phyloP scores from a whole-genome alignment of 139 green algal genomes.

The Pseudopediastrum boryanum region DNA sequence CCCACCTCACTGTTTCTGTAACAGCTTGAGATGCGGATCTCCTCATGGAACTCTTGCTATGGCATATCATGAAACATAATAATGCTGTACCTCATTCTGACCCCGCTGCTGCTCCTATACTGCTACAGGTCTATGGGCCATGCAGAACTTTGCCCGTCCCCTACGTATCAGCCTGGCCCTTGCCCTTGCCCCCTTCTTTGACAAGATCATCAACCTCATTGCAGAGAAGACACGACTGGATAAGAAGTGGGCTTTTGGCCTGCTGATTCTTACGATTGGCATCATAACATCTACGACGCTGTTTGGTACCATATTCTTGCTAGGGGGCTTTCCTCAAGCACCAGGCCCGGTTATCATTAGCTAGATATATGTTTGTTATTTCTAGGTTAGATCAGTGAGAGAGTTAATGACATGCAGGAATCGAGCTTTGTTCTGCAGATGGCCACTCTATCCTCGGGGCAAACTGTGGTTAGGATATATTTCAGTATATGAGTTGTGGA shows the following conservation, averaged over 20 bases:
- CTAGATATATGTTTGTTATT: no score
- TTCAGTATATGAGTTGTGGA: no score
- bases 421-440: no score
- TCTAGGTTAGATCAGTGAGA: no score
- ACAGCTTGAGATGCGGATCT: no score
- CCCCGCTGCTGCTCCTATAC: background rate
- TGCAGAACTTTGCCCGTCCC: constrained; percentile 37
- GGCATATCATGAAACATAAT: background rate
- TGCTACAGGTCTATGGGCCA: constrained; percentile 25
- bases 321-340: constrained; percentile 36
- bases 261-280: constrained; percentile 20
- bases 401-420: no score
- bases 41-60: no score
- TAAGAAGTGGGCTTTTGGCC: constrained; percentile 29
- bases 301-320: constrained; percentile 25
- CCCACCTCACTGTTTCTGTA: no score
- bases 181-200: constrained; percentile 25
- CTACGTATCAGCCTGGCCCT: constrained; percentile 28
- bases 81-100: background rate
- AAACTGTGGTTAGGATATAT: no score
- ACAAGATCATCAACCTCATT: constrained; percentile 12
- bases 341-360: no score
- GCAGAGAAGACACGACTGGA: constrained; percentile 3
- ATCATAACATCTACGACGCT: background rate
- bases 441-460: no score